Evolutionary conservation across 768 basidiomycete genomes (phyloP).

Genomic region (Pisolithus albus): DNA sequence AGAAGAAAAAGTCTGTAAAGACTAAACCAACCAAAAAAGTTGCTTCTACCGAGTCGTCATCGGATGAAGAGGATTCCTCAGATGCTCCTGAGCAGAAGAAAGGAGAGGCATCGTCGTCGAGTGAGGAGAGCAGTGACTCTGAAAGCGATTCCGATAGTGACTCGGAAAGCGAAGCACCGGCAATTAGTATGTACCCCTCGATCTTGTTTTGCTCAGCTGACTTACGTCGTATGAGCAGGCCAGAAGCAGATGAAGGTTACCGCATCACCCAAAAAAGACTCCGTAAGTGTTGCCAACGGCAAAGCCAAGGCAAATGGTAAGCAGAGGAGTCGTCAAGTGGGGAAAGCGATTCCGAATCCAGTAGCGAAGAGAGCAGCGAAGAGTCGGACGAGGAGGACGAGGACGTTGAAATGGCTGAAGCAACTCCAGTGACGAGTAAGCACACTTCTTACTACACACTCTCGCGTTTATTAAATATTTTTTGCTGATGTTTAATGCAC

Average conservation of each 20-base stretch:
- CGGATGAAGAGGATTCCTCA: neutral
- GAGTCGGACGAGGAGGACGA: constrained; percentile 30
- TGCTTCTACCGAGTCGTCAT: too few species aligned
- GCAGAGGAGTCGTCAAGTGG: neutral
- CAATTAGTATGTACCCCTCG: constrained; percentile 1
- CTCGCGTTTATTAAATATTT: neutral
- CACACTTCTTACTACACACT: neutral
- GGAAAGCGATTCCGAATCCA: neutral
- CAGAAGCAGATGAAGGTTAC: neutral
- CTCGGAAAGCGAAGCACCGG: constrained; percentile 5
- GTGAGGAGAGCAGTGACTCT: constrained; percentile 19
- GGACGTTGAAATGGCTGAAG: constrained; percentile 57
- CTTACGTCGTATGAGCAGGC: too few species aligned
- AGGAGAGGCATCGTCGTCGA: neutral
- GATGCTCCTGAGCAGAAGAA: neutral
- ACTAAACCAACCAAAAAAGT: too few species aligned
- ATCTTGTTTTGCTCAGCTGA: neutral
- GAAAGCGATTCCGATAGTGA: constrained; percentile 8
- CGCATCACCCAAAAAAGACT: neutral
- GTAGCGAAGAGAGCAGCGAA: neutral
- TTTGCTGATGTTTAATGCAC: constrained; percentile 1
- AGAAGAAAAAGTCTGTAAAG: too few species aligned
- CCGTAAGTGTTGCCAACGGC: neutral
- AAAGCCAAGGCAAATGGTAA: neutral
- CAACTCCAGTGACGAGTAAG: constrained; percentile 35